These are phyloP conservation scores for Sporothrix pallida DNA, from an alignment of 2,329 filamentous ascomycete species.

Conservation along the genomic window DNA sequence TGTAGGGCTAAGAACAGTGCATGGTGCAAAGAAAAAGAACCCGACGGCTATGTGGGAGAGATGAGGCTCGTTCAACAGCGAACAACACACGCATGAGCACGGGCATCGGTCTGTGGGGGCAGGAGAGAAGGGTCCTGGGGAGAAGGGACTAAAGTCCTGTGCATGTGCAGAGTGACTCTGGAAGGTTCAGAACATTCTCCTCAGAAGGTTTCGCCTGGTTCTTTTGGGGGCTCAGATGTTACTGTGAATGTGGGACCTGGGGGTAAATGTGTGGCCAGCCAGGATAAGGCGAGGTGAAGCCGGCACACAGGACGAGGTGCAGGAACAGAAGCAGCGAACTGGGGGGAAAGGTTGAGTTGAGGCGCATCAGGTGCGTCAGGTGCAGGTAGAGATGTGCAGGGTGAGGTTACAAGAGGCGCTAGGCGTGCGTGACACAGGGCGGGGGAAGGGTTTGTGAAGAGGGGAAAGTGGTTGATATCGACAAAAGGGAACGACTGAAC, in stretches of 20 bases:
- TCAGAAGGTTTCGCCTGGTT: neutral
- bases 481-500: neutral
- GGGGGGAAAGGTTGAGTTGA: neutral
- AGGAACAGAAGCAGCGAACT: neutral
- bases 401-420: slow-evolving; percentile 16
- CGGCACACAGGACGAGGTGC: neutral
- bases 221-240: neutral
- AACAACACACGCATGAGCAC: slow-evolving; percentile 2
- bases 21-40: neutral
- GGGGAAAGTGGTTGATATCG: neutral
- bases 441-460: neutral
- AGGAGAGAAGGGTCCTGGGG: neutral
- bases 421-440: slow-evolving; percentile 23
- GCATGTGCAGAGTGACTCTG: slow-evolving; percentile 2
- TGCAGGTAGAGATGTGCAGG: slow-evolving; percentile 1
- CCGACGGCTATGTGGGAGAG: neutral
- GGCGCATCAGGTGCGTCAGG: slow-evolving; percentile 24
- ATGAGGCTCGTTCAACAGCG: neutral
- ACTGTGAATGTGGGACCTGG: slow-evolving; percentile 3
- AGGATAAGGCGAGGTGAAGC: slow-evolving; percentile 12
- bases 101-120: neutral
- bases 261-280: slow-evolving; percentile 6
- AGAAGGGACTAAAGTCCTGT: neutral
- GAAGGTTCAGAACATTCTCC: too few relatives aligned
- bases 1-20: neutral